Percentiles rank a stretch among this genome's conserved stretches.
Conservation (phyloP, 306 rosid species). For the Cajanus cajan region DNA sequence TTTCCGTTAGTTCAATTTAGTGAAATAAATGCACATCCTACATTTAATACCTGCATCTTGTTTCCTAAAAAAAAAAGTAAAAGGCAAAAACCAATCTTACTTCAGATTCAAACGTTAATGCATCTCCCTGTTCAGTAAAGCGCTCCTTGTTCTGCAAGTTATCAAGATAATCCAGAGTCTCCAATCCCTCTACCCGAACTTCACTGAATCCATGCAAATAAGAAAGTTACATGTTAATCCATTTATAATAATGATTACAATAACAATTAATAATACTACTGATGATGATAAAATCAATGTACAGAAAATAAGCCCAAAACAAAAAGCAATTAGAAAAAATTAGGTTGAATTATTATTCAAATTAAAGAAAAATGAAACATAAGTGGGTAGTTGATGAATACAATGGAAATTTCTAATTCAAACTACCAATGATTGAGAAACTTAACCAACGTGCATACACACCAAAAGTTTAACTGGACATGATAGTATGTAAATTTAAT, state of each 20-base stretch:
- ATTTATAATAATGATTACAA: neutral
- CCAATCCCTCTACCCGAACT: slow-evolving; percentile 97
- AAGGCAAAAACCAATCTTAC: slow-evolving; percentile 44
- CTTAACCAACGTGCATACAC: neutral
- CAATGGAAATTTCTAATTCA: neutral
- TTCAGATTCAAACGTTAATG: slow-evolving; percentile 93
- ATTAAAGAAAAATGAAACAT: neutral
- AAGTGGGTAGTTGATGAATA: neutral
- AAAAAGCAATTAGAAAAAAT: neutral
- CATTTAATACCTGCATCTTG: slow-evolving; percentile 13
- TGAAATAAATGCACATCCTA: slow-evolving; percentile 24
- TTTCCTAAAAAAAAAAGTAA: neutral
- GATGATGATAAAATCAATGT: neutral
- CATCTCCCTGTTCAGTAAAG: slow-evolving; percentile 95
- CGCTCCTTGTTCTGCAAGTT: slow-evolving; percentile 81
- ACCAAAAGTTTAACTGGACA: neutral
- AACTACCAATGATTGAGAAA: slow-evolving; percentile 17
- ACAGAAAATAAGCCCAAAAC: neutral
- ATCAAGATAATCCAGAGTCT: slow-evolving; percentile 94
- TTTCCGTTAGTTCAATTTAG: neutral
- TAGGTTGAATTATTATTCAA: neutral
- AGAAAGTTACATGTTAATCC: slow-evolving; percentile 21
- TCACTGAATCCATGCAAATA: slow-evolving; percentile 67
- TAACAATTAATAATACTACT: neutral
- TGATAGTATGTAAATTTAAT: slow-evolving; percentile 10